Percentiles rank a stretch among this genome's conserved stretches.
phyloP scores from a whole-genome alignment of 225 moss, liverwort and hornwort genomes.

The Rhytidiadelphus loreus region DNA sequence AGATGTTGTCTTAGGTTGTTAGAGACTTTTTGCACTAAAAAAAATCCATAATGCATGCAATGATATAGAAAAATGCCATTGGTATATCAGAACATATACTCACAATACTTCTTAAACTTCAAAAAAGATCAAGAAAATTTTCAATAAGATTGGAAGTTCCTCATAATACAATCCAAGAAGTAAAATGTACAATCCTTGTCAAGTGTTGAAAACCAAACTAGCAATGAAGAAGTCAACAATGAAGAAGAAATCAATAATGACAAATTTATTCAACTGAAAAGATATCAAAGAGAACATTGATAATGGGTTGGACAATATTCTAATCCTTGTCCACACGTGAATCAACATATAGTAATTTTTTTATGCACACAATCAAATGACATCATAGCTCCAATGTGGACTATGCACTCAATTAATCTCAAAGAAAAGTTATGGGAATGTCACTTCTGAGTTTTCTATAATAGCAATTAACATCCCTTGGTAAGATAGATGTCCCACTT shows the following conservation, averaged over 20 bases:
- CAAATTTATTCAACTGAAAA: background rate
- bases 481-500: background rate
- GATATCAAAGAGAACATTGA: background rate
- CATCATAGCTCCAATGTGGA: background rate
- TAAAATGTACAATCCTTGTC: background rate
- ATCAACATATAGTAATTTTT: background rate
- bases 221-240: background rate
- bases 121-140: too few relatives aligned
- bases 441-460: background rate
- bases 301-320: background rate
- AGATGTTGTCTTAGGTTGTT: too few relatives aligned
- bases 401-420: background rate
- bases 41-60: too few relatives aligned
- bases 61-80: too few relatives aligned
- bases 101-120: too few relatives aligned
- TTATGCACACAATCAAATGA: too few relatives aligned
- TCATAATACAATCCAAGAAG: background rate
- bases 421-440: background rate
- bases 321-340: background rate
- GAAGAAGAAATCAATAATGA: background rate
- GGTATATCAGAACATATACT: too few relatives aligned
- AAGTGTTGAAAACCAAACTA: background rate
- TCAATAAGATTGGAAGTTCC: background rate
- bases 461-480: background rate
- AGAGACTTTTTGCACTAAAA: too few relatives aligned